These are phyloP conservation scores for Babesia bigemina DNA, from an alignment of 169 alveolate species.

Conservation along the genomic window DNA sequence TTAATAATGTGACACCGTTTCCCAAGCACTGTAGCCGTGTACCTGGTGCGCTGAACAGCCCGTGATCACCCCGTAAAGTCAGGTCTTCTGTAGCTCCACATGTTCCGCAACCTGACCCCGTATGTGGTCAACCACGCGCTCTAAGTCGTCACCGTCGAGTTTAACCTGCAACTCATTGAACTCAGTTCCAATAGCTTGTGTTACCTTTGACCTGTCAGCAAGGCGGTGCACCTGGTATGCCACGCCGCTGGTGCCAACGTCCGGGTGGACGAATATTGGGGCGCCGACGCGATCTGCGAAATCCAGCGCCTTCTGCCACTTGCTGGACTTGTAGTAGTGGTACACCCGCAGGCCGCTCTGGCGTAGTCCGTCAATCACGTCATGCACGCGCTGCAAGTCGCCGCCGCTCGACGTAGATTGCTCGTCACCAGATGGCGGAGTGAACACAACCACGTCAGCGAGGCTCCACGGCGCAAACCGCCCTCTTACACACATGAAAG, in stretches of 20 bases:
- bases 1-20: background rate
- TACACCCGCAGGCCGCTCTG: conserved; percentile 26
- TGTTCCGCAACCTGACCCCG: background rate
- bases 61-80: background rate
- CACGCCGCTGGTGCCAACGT: conserved; percentile 2
- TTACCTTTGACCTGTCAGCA: conserved; percentile 21
- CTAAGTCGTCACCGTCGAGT: background rate
- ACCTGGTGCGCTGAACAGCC: background rate
- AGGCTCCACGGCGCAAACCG: background rate
- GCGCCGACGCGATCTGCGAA: conserved; percentile 49
- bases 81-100: too few relatives aligned
- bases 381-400: conserved; percentile 17
- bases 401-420: background rate
- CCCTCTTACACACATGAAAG: conserved; percentile 12
- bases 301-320: conserved; percentile 50
- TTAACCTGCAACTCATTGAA: background rate
- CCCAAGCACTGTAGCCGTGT: background rate
- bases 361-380: conserved; percentile 32
- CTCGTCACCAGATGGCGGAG: conserved; percentile 4
- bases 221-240: conserved; percentile 32
- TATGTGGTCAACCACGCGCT: background rate
- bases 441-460: conserved; percentile 52
- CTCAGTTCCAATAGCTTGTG: too few relatives aligned
- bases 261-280: conserved; percentile 19
- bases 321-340: conserved; percentile 62